Conservation (phyloP, 768 basidiomycete genomes). For the Auricularia auricula-judae region DNA sequence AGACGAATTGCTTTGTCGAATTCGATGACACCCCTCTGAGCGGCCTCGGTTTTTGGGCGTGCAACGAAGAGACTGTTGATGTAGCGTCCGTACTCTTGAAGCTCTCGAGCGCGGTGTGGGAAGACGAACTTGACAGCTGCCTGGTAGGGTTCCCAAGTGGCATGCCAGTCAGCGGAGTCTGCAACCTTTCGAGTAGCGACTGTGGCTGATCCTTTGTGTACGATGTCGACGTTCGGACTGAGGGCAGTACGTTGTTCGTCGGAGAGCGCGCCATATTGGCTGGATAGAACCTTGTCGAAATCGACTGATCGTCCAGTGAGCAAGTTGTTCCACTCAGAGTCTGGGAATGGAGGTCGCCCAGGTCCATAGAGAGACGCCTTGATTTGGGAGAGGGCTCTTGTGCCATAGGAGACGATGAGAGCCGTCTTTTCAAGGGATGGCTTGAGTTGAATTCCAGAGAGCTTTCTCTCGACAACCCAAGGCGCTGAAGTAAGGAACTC, state of each 20-base stretch:
- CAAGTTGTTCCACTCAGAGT: background rate
- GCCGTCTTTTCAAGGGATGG: too few relatives aligned
- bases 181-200: background rate
- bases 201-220: background rate
- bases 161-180: background rate
- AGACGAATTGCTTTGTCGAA: constrained; percentile 4
- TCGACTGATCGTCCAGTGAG: background rate
- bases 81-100: background rate
- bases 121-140: background rate
- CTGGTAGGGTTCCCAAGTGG: background rate
- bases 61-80: background rate
- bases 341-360: background rate
- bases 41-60: too few relatives aligned
- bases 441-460: too few relatives aligned
- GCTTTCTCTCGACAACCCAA: too few relatives aligned
- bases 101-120: background rate
- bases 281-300: background rate
- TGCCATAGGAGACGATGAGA: too few relatives aligned
- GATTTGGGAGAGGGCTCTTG: too few relatives aligned
- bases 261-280: background rate
- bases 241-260: background rate
- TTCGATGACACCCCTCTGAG: constrained; percentile 2
- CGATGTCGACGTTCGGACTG: background rate
- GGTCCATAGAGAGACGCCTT: background rate
- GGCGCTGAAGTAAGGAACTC: too few relatives aligned